These are phyloP conservation scores for Exophiala calicioides DNA, from an alignment of 2,329 filamentous ascomycete genomes.

Conservation along the genomic window DNA sequence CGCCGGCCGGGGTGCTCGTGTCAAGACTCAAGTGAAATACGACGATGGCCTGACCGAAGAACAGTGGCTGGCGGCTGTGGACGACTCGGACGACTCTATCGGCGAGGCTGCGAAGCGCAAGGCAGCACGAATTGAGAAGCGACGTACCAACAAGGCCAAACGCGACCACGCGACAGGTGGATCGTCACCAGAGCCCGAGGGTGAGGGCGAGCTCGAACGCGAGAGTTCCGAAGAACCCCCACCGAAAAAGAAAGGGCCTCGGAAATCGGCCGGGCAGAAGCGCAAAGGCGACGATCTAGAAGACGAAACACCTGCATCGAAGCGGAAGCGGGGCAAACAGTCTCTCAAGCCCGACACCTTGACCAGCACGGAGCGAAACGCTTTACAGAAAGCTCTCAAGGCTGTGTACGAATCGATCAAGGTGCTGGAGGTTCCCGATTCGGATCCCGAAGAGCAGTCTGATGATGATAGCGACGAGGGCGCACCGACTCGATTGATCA, in stretches of 20 bases:
- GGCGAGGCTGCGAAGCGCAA: conserved; percentile 92
- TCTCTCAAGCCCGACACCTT: conserved; percentile 68
- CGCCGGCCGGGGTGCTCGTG: conserved; percentile 85
- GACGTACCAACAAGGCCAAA: conserved; percentile 73
- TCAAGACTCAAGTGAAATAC: conserved; percentile 91
- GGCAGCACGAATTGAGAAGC: conserved; percentile 77
- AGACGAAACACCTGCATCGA: conserved; percentile 74
- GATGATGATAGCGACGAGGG: conserved; percentile 55
- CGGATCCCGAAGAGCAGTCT: conserved; percentile 56
- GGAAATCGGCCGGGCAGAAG: conserved; percentile 79
- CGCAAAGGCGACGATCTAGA: conserved; percentile 79
- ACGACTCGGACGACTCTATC: conserved; percentile 91
- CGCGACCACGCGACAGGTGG: no score
- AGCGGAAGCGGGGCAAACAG: conserved; percentile 72
- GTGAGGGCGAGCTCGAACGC: conserved; percentile 66
- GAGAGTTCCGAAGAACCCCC: conserved; percentile 68
- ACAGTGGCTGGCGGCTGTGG: conserved; percentile 97
- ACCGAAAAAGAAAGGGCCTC: conserved; percentile 69
- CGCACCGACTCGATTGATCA: conserved; percentile 72
- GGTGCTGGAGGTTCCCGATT: conserved; percentile 72
- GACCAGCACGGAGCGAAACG: conserved; percentile 67
- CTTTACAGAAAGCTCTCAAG: conserved; percentile 78
- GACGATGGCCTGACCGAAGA: conserved; percentile 98
- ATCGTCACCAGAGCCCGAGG: conserved; percentile 43
- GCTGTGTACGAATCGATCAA: conserved; percentile 77